Percentiles rank a stretch among this genome's conserved stretches.
These are phyloP conservation scores for Dioszegia aurantiaca DNA, from an alignment of 768 basidiomycete genomes.

Conservation along the genomic window DNA sequence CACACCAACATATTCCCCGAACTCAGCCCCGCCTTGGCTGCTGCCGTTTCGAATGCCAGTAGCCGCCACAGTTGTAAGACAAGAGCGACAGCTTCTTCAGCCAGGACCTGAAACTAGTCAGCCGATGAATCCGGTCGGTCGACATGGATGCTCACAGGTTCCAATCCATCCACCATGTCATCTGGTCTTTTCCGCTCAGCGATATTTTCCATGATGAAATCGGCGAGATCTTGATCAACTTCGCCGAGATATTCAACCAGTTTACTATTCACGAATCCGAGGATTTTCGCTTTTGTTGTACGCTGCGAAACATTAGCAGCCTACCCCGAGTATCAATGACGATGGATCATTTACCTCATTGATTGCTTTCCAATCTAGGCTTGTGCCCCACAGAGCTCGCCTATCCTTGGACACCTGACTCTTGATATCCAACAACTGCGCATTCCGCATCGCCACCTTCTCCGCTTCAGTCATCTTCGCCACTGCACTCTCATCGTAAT, in stretches of 20 bases:
- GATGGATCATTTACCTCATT: conserved; percentile 64
- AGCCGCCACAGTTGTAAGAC: conserved; percentile 81
- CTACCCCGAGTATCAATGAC: not conserved
- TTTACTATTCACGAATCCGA: conserved; percentile 74
- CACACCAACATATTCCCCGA: conserved; percentile 75
- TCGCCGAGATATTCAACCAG: conserved; percentile 88
- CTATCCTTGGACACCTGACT: conserved; percentile 71
- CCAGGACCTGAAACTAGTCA: conserved; percentile 66
- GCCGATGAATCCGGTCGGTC: not conserved
- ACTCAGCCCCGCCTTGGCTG: conserved; percentile 81
- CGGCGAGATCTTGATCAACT: conserved; percentile 86
- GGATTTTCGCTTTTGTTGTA: conserved; percentile 79
- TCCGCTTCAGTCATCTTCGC: conserved; percentile 58
- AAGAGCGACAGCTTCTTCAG: conserved; percentile 82
- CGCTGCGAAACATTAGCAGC: conserved; percentile 55
- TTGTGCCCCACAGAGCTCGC: conserved; percentile 54
- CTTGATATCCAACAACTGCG: conserved; percentile 73
- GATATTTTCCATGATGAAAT: conserved; percentile 88
- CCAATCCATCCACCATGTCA: conserved; percentile 83
- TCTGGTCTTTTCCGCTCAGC: conserved; percentile 83
- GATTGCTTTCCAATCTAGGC: conserved; percentile 81
- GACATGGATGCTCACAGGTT: conserved; percentile 65
- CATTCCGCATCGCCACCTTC: conserved; percentile 71
- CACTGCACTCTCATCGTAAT: conserved; percentile 51
- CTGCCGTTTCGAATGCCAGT: conserved; percentile 91